Base-by-base conservation (phyloP, 2,329 filamentous ascomycete species). In the Scolecobasidium constrictum region DNA sequence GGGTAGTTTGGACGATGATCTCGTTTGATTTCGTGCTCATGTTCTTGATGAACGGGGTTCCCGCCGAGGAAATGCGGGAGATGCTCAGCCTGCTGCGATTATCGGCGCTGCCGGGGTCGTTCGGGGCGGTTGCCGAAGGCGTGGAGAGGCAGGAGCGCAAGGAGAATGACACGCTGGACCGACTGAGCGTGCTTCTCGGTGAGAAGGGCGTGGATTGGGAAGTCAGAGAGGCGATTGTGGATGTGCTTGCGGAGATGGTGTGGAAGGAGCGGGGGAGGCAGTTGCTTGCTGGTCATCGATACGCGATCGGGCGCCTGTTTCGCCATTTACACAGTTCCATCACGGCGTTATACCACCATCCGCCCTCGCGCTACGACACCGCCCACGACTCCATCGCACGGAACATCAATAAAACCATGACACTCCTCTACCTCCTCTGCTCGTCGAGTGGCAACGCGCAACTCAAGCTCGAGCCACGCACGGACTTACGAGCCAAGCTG, bases 251-350 rank as follows among this genome's bases (percentile, higher is more conserved):
- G 9, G 26, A 7, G 9, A 9, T 31, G 26, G 26, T 31, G 26
- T 9, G 26, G 9, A 31, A 75, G n/a, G 62, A 71, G 0, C 76
- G 83, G 52, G 81, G 81, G 6, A 72, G 74, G 2, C 57, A 68
- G 18, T 74, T 83, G 36, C 70, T 95, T 6, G 82, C 81, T 0
- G 64, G 66, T 4, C 83, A 92, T 57, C 72, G 73, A 3, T 75
- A 73, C 33, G 78, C 78, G 11, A 75, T 94, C 13, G 86, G 84
- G 1, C 76, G 85, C 3, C 65, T 94, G 0, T 79, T 93, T 19
- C 75, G 78, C 19, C 77, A 83, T 35, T 76, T 88, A 40, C 80
- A 92, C 46, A 82, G 86, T 49, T 77, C 83, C 49, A 64, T 95
- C 12, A 69, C 72, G 36, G 62, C 64, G 3, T 58, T 83, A 1